These are phyloP conservation scores for Alternaria burnsii DNA, from an alignment of 2,329 filamentous ascomycete genomes.

Conservation along the genomic window DNA sequence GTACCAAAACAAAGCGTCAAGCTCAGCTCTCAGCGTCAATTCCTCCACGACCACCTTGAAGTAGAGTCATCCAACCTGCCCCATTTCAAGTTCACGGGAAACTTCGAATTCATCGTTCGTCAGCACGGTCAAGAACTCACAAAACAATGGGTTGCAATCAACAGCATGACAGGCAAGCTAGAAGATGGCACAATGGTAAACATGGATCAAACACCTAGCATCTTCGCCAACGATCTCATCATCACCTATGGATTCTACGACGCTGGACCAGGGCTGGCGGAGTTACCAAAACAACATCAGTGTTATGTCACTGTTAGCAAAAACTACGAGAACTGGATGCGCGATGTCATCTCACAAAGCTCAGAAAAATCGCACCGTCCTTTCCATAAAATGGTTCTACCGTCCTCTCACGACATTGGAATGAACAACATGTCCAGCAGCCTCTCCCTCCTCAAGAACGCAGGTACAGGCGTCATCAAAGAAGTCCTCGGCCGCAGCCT, in stretches of 20 bases:
- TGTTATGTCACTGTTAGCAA: constrained; percentile 56
- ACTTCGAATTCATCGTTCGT: constrained; percentile 55
- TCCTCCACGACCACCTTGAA: constrained; percentile 55
- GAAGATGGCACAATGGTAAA: constrained; percentile 52
- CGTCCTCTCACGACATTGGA: constrained; percentile 59
- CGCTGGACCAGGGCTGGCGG: constrained; percentile 55
- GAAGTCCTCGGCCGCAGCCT: constrained; percentile 40
- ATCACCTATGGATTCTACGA: constrained; percentile 61
- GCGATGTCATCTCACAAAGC: constrained; percentile 51
- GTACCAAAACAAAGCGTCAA: constrained; percentile 53
- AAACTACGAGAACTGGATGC: constrained; percentile 58
- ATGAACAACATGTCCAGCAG: constrained; percentile 62
- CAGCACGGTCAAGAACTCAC: constrained; percentile 52
- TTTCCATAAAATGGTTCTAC: constrained; percentile 57
- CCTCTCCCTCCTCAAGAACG: constrained; percentile 51
- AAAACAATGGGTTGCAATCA: constrained; percentile 58
- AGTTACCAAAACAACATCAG: constrained; percentile 56
- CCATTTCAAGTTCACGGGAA: constrained; percentile 56
- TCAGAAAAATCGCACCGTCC: constrained; percentile 52
- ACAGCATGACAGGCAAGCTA: constrained; percentile 56
- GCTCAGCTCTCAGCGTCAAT: constrained; percentile 46
- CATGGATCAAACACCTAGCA: constrained; percentile 41
- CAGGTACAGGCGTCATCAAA: constrained; percentile 43
- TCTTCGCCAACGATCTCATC: constrained; percentile 49
- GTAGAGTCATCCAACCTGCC: constrained; percentile 56